Percentiles rank a stretch among this genome's conserved stretches.
Conservation (phyloP, 768 basidiomycete species). For the Fomitopsis serialis region DNA sequence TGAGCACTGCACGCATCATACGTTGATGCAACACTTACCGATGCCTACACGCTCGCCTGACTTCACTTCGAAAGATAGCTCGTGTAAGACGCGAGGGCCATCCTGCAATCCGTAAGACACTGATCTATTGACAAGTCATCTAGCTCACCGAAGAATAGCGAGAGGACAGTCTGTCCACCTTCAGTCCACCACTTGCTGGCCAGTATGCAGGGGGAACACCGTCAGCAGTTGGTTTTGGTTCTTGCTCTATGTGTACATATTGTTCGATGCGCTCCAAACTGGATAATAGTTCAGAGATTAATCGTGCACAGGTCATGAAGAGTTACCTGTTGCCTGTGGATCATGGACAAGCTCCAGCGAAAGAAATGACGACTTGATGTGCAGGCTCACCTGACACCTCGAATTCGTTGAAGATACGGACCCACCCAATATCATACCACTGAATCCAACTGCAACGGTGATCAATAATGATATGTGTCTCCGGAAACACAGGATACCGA, state of each 20-base stretch:
- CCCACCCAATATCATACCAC: conserved; percentile 48
- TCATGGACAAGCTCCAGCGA: neutral
- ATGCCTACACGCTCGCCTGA: conserved; percentile 57
- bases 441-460: conserved; percentile 41
- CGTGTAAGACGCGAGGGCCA: conserved; percentile 49
- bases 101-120: conserved; percentile 26
- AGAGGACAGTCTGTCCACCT: conserved; percentile 44
- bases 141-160: conserved; percentile 31
- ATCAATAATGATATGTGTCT: neutral
- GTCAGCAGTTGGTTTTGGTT: conserved; percentile 31
- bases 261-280: conserved; percentile 46
- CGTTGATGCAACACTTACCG: conserved; percentile 16
- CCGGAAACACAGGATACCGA: conserved; percentile 3
- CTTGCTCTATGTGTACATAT: conserved; percentile 50
- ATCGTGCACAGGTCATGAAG: neutral
- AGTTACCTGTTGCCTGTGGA: conserved; percentile 28
- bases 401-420: conserved; percentile 39
- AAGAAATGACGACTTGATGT: neutral
- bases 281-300: neutral
- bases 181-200: conserved; percentile 50
- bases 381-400: conserved; percentile 36
- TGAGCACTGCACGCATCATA: conserved; percentile 29
- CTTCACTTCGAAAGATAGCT: conserved; percentile 45
- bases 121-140: neutral
- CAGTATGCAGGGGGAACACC: conserved; percentile 54